Evolutionary conservation across 1,139 yeast species (phyloP).

Genomic region (Ogataea hybrid): DNA sequence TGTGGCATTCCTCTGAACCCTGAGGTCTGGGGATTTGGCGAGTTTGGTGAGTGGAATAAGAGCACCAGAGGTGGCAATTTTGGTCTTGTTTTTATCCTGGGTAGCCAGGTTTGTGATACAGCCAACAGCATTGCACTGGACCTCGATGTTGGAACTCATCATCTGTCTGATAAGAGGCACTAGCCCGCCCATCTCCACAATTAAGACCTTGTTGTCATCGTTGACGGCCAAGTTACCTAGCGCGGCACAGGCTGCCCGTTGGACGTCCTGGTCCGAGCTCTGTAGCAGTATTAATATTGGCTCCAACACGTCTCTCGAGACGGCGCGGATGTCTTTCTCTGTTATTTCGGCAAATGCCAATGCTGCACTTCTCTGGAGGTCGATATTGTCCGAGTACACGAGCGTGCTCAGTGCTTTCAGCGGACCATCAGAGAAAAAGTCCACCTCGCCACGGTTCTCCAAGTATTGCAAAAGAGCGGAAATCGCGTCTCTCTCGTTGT

Average conservation of each 20-base stretch:
- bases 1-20: slow-evolving; percentile 98
- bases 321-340: no score
- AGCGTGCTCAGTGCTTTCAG: slow-evolving; percentile 86
- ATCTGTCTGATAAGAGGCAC: no score
- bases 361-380: slow-evolving; percentile 95
- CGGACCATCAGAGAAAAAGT: slow-evolving; percentile 90
- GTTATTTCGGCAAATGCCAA: slow-evolving; percentile 98
- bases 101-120: slow-evolving; percentile 98
- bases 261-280: no score
- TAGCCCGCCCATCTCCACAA: no score
- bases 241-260: no score
- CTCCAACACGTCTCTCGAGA: no score
- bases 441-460: slow-evolving; percentile 84
- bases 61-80: slow-evolving; percentile 97
- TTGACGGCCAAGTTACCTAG: no score
- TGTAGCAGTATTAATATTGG: no score
- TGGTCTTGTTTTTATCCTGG: slow-evolving; percentile 95
- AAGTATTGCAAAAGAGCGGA: slow-evolving; percentile 83
- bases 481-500: slow-evolving; percentile 95
- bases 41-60: slow-evolving; percentile 88
- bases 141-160: no score
- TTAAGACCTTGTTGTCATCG: no score
- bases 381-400: slow-evolving; percentile 92
- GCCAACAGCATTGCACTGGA: no score
- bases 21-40: slow-evolving; percentile 89